Evolutionary conservation across 345 rosid species (phyloP).

Genomic region (Rhodamnia rubescens): DNA sequence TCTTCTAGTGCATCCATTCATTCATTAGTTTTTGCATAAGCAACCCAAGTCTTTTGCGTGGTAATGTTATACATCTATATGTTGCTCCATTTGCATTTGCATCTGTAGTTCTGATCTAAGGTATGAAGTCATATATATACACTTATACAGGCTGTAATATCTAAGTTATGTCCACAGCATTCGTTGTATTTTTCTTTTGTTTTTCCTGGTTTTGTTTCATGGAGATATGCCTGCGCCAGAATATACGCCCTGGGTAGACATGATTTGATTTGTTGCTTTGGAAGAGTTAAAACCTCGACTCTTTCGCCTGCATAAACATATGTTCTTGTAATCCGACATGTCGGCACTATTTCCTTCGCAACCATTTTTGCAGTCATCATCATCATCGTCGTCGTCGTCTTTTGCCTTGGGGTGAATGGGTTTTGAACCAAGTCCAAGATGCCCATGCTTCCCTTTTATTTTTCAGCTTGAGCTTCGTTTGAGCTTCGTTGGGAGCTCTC

Average conservation of each 20-base stretch:
- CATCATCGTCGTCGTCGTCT: no score
- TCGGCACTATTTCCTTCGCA: no score
- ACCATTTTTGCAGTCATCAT: neutral
- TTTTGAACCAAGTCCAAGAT: no score
- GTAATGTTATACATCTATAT: neutral
- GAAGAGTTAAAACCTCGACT: neutral
- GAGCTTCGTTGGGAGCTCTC: neutral
- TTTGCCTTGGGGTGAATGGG: no score
- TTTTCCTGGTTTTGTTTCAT: neutral
- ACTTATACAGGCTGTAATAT: neutral
- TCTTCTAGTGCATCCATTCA: slow-evolving; percentile 1
- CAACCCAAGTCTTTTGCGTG: neutral
- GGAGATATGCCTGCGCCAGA: neutral
- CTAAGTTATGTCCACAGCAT: neutral
- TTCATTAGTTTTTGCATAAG: neutral
- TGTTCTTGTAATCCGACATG: neutral
- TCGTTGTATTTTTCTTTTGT: neutral
- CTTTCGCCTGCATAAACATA: neutral
- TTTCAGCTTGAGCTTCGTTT: neutral
- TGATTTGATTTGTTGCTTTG: neutral
- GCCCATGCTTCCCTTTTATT: neutral
- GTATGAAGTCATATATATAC: neutral
- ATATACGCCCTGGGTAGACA: neutral
- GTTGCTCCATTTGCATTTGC: neutral
- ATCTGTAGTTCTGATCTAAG: neutral